A percentile compares a stretch with the other conserved stretches of the same genome.
Conservation (phyloP, 2,329 filamentous ascomycete species). For the Neophaeococcomyces mojaviensis region DNA sequence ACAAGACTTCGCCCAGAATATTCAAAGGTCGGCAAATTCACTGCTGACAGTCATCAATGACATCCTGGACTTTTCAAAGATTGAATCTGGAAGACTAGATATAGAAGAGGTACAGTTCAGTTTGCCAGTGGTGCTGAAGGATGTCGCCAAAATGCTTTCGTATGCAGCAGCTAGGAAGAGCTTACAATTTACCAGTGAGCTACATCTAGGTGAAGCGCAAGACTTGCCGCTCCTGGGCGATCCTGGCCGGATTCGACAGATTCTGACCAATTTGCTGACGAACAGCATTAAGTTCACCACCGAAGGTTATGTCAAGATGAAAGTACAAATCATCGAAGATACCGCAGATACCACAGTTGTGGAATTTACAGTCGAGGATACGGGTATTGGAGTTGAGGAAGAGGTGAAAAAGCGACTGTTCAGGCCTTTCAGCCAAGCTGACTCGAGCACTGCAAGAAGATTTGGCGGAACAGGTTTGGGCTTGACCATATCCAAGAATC, state of each 20-base stretch:
- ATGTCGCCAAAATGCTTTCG: conserved; percentile 70
- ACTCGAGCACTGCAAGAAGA: conserved; percentile 68
- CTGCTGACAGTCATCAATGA: conserved; percentile 76
- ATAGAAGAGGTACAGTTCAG: conserved; percentile 77
- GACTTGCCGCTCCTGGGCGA: conserved; percentile 69
- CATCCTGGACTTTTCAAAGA: conserved; percentile 75
- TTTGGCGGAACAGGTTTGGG: conserved; percentile 74
- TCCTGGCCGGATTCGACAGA: conserved; percentile 65
- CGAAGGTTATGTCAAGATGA: conserved; percentile 60
- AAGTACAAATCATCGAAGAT: conserved; percentile 57
- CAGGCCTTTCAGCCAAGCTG: conserved; percentile 74
- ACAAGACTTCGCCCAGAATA: conserved; percentile 67
- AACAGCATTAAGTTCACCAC: conserved; percentile 71
- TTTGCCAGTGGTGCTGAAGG: conserved; percentile 61
- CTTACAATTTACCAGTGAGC: conserved; percentile 59
- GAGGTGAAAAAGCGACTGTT: conserved; percentile 67
- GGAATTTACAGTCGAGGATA: conserved; percentile 67
- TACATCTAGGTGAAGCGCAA: conserved; percentile 54
- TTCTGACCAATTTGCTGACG: conserved; percentile 70
- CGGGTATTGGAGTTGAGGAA: conserved; percentile 74
- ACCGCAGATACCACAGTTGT: conserved; percentile 58
- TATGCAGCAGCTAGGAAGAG: conserved; percentile 71
- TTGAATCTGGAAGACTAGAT: conserved; percentile 68
- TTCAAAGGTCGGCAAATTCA: conserved; percentile 69
- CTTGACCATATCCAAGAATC: conserved; percentile 71